Base-by-base conservation (phyloP, 2,329 filamentous ascomycete species). In the Pseudogymnoascus sp. region DNA sequence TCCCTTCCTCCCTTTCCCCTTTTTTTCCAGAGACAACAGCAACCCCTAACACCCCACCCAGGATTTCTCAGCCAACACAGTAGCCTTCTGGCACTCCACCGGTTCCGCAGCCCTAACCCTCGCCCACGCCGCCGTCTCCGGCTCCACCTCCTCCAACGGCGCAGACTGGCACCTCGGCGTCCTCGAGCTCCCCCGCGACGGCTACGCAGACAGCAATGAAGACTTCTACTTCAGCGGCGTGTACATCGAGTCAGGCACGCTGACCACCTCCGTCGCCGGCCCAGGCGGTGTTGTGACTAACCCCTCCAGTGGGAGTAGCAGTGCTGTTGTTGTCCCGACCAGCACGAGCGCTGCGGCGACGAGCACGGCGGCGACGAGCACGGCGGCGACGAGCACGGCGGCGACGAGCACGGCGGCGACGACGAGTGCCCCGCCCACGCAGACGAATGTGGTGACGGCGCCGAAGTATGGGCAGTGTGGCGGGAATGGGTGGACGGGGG, bases 161-260 rank as follows among this genome's bases (percentile, higher is more conserved):
- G 81, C 80, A 2, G 88, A 91, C 71, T 91, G 86, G 85, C 88
- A 91, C 74, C 74, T 91, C 56, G 88, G 88, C 64, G 83, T 89
- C 23, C 77, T 90, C 62, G 83, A 89, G 67, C 77, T 90, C 63
- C 83, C 86, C 11, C 78, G 82, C 16, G 75, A 76, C 35, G 83
- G 84, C 0, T 81, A 82, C 59, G 73, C 79, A 53, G 81, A 84
- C 40, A 72, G 70, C 3, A 76, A 73, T 38, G 87, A 90, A 77
- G 87, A 90, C 70, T 86, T 86, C 77, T 89, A 84, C 73, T 90
- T 89, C 75, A 86, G 83, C 3, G 87, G 88, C 7, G 84, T 89
- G 3, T 91, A 89, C 69, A 79, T 90, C 59, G 88, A 91, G 79
- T 79, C 76, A 56, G 85, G 83, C 3, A 71, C 75, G 1, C 64